Conservation (phyloP, 306 rosid genomes). For the Malus sylvestris region DNA sequence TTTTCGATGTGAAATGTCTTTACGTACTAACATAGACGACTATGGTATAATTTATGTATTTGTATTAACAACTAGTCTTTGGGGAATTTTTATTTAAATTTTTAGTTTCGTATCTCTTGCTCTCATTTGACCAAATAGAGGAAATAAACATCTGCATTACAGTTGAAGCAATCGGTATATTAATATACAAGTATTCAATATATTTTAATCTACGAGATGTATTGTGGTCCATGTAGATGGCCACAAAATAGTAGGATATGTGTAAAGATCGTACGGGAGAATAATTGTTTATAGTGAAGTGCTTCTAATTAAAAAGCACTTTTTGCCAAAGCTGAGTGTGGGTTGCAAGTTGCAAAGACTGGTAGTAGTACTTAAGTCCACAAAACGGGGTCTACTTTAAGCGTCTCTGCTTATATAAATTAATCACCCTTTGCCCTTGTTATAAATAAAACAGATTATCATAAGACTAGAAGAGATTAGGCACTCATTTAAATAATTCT, state of each 20-base stretch:
- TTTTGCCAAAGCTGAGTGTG: not conserved
- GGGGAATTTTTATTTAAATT: not conserved
- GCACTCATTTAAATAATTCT: not conserved
- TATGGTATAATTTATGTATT: no score
- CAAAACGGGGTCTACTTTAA: not conserved
- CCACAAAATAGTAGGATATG: not conserved
- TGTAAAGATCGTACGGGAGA: not conserved
- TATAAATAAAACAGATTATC: not conserved
- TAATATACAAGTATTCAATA: no score
- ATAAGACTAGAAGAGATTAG: not conserved
- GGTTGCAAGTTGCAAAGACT: constrained; percentile 4
- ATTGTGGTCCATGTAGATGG: not conserved
- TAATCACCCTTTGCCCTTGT: not conserved
- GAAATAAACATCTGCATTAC: not conserved
- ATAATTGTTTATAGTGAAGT: constrained; percentile 14
- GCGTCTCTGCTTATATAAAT: not conserved
- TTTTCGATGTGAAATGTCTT: not conserved
- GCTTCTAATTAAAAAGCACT: not conserved
- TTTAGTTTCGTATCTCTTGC: no score
- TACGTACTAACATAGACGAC: not conserved
- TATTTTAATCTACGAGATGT: not conserved
- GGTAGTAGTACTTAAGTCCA: not conserved
- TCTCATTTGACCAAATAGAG: no score
- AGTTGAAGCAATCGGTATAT: not conserved
- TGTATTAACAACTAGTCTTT: not conserved